A percentile compares a stretch with the other conserved stretches of the same genome.
These are phyloP conservation scores for Hypoxylon sp. DNA, from an alignment of 2,329 filamentous ascomycete species.

Conservation along the genomic window DNA sequence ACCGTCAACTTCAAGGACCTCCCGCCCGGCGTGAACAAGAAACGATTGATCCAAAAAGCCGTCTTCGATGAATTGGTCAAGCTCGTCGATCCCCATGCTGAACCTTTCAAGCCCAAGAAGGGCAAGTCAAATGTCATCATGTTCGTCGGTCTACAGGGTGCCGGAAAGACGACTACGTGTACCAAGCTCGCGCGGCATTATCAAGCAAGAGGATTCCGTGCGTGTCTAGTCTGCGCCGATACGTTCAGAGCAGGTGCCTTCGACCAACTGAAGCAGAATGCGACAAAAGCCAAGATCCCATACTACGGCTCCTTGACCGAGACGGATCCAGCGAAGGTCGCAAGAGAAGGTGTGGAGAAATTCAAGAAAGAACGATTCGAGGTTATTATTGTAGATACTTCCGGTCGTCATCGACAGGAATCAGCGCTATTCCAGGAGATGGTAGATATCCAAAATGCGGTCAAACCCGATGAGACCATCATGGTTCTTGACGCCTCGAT, in stretches of 20 bases:
- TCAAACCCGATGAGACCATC: conserved; percentile 95
- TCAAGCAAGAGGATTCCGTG: conserved; percentile 91
- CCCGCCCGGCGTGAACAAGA: conserved; percentile 94
- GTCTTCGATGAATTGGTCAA: conserved; percentile 98
- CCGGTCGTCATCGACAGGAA: conserved; percentile 94
- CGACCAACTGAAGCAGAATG: conserved; percentile 98
- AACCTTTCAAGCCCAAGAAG: conserved; percentile 97
- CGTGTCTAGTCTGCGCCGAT: conserved; percentile 95
- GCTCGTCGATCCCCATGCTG: conserved; percentile 94
- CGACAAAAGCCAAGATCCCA: conserved; percentile 98
- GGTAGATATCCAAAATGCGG: conserved; percentile 93
- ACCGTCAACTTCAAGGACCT: conserved; percentile 96
- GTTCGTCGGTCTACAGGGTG: conserved; percentile 98
- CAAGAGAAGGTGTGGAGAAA: conserved; percentile 95
- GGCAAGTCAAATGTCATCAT: conserved; percentile 97
- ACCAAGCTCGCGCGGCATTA: conserved; percentile 97
- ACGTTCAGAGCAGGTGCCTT: conserved; percentile 99
- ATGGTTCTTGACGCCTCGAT: conserved; percentile 98
- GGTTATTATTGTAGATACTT: conserved; percentile 98
- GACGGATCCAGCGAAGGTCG: conserved; percentile 94
- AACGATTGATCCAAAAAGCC: conserved; percentile 96
- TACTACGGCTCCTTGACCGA: conserved; percentile 98
- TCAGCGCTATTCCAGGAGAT: conserved; percentile 97
- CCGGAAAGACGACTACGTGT: conserved; percentile 98
- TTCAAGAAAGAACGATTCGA: conserved; percentile 99